These are phyloP conservation scores for Scedosporium apiospermum DNA, from an alignment of 2,329 filamentous ascomycete genomes.

Conservation along the genomic window DNA sequence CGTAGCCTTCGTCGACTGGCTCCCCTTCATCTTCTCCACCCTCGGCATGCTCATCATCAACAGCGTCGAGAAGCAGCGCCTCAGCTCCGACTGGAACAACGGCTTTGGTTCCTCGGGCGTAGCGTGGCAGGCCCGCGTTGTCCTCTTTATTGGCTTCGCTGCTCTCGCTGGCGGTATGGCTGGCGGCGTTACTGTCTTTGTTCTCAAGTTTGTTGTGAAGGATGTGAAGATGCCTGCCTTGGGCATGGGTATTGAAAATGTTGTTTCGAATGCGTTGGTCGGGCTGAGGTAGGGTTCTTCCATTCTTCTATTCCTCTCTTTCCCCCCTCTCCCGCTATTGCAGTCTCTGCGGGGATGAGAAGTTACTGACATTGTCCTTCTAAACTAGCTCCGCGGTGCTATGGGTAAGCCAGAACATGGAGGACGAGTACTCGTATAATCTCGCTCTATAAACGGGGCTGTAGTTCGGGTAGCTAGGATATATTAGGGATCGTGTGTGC, in stretches of 20 bases:
- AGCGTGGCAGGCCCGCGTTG: constrained; percentile 59
- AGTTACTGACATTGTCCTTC: constrained; percentile 10
- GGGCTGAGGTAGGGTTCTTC: constrained; percentile 41
- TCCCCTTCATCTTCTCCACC: constrained; percentile 56
- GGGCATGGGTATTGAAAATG: constrained; percentile 56
- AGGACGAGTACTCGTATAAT: constrained; percentile 63
- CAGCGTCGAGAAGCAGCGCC: constrained; percentile 56
- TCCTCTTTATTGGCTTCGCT: constrained; percentile 58
- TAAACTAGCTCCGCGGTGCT: constrained; percentile 47
- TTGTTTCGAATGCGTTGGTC: constrained; percentile 55
- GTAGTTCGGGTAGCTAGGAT: background rate
- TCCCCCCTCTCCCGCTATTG: background rate
- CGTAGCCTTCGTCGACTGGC: constrained; percentile 61
- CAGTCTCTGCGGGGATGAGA: background rate
- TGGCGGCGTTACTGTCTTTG: constrained; percentile 58
- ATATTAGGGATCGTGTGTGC: background rate
- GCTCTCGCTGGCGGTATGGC: constrained; percentile 58
- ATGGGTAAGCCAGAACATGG: constrained; percentile 64
- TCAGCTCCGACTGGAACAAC: constrained; percentile 53
- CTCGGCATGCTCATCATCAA: constrained; percentile 65
- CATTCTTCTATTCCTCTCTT: background rate
- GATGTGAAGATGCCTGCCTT: constrained; percentile 49
- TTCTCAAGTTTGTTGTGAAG: constrained; percentile 54
- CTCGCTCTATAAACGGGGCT: constrained; percentile 39
- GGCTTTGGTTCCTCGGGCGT: constrained; percentile 53